These are phyloP conservation scores for Gilbertella persicaria DNA, from an alignment of 371 early-diverging fungal species.

Conservation along the genomic window DNA sequence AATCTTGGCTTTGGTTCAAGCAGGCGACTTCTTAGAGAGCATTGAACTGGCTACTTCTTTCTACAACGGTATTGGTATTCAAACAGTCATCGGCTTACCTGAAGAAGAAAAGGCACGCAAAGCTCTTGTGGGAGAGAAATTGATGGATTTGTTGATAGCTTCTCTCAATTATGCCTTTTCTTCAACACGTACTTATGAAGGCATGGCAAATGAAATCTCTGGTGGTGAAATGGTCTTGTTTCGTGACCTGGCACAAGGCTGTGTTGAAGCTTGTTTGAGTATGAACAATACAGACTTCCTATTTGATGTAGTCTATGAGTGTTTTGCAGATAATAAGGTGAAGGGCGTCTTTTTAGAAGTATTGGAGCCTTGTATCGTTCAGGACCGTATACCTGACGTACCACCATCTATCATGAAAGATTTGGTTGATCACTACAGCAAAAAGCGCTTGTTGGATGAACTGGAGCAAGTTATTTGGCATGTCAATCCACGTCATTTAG, in stretches of 20 bases:
- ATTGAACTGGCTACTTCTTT: conserved; percentile 68
- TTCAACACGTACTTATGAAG: conserved; percentile 44
- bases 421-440: conserved; percentile 64
- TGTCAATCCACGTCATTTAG: conserved; percentile 71
- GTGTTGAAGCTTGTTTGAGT: conserved; percentile 69
- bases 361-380: conserved; percentile 65
- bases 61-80: conserved; percentile 63
- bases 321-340: conserved; percentile 62
- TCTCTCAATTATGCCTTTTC: conserved; percentile 72
- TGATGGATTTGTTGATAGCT: conserved; percentile 67
- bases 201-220: conserved; percentile 45
- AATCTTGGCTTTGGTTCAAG: conserved; percentile 65
- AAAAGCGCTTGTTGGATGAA: conserved; percentile 54
- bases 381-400: conserved; percentile 57
- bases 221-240: conserved; percentile 52
- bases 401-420: conserved; percentile 75
- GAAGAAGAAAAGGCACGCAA: conserved; percentile 62
- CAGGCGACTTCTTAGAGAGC: conserved; percentile 74
- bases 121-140: conserved; percentile 61
- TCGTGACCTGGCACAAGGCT: conserved; percentile 58
- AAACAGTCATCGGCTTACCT: conserved; percentile 72
- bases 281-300: conserved; percentile 69
- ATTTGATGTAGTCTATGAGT: conserved; percentile 76
- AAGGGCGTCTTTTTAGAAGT: conserved; percentile 65
- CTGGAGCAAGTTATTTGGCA: conserved; percentile 79